These are phyloP conservation scores for Azolla pinnata DNA, from an alignment of 75 land plant genomes.

Conservation along the genomic window DNA sequence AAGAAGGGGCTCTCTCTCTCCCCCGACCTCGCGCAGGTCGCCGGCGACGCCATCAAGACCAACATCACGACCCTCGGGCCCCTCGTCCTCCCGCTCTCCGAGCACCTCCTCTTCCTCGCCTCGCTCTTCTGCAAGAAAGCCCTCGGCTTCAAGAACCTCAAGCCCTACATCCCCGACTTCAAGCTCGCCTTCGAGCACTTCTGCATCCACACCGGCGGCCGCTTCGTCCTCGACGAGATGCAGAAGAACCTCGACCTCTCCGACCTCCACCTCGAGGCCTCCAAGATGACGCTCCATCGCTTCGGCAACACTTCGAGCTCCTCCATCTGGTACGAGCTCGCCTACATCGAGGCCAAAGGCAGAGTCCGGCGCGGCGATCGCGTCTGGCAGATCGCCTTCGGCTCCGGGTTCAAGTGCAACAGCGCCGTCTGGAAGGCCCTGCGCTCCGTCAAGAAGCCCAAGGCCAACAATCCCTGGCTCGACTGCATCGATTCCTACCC, in stretches of 20 bases:
- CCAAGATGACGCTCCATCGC: conserved; percentile 40
- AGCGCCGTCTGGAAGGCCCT: conserved; percentile 33
- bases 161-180: conserved; percentile 74
- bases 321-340: conserved; percentile 42
- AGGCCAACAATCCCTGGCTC: conserved; percentile 26
- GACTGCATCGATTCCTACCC: conserved; percentile 32
- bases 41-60: conserved; percentile 67
- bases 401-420: conserved; percentile 40
- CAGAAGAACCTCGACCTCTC: conserved; percentile 36
- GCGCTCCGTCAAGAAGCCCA: conserved; percentile 14
- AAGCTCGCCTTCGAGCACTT: conserved; percentile 60
- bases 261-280: conserved; percentile 37
- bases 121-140: conserved; percentile 25
- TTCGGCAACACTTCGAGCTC: conserved; percentile 45
- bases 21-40: conserved; percentile 53
- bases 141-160: conserved; percentile 25
- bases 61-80: conserved; percentile 65
- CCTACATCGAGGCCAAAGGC: conserved; percentile 33
- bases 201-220: conserved; percentile 39
- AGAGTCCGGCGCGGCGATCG: conserved; percentile 26
- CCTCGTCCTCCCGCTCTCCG: conserved; percentile 50
- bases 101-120: conserved; percentile 34
- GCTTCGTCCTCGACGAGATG: conserved; percentile 32
- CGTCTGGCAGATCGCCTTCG: conserved; percentile 40
- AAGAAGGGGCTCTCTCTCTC: conserved; percentile 51